Base-by-base conservation (phyloP, 768 basidiomycete genomes). In the Russula sp. region DNA sequence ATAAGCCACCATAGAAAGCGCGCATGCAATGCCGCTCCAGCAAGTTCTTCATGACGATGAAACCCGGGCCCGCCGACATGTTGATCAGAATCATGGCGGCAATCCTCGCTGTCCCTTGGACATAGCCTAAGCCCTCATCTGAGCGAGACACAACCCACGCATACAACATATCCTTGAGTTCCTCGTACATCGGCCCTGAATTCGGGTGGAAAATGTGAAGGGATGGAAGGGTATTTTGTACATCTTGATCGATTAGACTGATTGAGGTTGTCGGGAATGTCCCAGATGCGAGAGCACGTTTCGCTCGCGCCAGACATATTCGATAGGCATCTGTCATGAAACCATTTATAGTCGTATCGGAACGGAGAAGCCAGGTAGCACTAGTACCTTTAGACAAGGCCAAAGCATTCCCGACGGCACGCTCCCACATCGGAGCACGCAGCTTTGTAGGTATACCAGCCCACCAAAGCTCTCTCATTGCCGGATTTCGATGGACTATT, bases 141-240 rank as follows among this genome's bases (percentile, higher is more conserved):
- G 85, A 88, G 56, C 92, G 83, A 40, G 91, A 81, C 42, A 94
- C 89, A 2, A 93, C 85, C 91, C 91, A 94, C 3, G 94, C 93
- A 69, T 83, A 86, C 5, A 95, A 74, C 78, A 96, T 81, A 60
- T 94, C 89, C 69, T 87, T 87, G 56, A 95, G 75, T 64, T 96
- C 94, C 44, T 81, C 76, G 71, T 94, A 87, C 69, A 96, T 75
- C 6, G 93, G 91, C 0, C 94, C 93, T 2, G 77, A 83, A 60
- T 86, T 81, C 4, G 80, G 83, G 66, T 85, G 82, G 70, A 96
- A 96, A 37, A 96, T 83, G 71, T 91, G 91, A 14, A 94, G 75
- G 0, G 83, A 77, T 3, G 91, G 91, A 18, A 95, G 78, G 0
- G 91, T 92, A 18, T 76, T 79, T 49, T 76, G 73, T 16, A 94